phyloP scores from a whole-genome alignment of 1,139 yeast genomes.

The Keqinozyma sinolaborantium region DNA sequence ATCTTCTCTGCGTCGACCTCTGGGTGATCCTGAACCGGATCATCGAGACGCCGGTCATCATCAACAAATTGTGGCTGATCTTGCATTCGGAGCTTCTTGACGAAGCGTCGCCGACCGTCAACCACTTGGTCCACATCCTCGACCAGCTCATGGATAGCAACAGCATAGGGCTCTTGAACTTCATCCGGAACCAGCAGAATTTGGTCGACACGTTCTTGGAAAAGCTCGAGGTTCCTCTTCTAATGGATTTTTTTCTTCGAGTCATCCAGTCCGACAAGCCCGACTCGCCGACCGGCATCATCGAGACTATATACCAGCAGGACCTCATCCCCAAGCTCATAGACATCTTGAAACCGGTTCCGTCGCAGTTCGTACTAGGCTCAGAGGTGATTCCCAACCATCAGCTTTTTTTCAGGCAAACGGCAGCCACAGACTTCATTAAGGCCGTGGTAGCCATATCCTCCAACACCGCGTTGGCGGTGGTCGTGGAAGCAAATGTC shows the following conservation, averaged over 20 bases:
- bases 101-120: slow-evolving; percentile 39
- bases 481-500: slow-evolving; percentile 44
- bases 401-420: slow-evolving; percentile 61
- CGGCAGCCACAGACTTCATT: slow-evolving; percentile 92
- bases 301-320: slow-evolving; percentile 51
- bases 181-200: slow-evolving; percentile 46
- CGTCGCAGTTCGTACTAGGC: slow-evolving; percentile 25
- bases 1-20: slow-evolving; percentile 38
- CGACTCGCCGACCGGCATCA: slow-evolving; percentile 61
- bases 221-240: slow-evolving; percentile 57
- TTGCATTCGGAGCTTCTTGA: slow-evolving; percentile 31
- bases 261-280: slow-evolving; percentile 65
- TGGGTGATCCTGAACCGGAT: slow-evolving; percentile 46
- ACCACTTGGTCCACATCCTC: slow-evolving; percentile 39
- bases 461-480: slow-evolving; percentile 57
- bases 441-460: slow-evolving; percentile 93
- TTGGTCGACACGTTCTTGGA: slow-evolving; percentile 53
- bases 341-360: slow-evolving; percentile 46
- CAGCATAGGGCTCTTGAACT: slow-evolving; percentile 48
- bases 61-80: slow-evolving; percentile 43
- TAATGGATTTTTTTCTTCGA: slow-evolving; percentile 53
- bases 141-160: slow-evolving; percentile 48
- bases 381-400: slow-evolving; percentile 25
- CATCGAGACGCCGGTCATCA: slow-evolving; percentile 40
- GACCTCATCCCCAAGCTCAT: slow-evolving; percentile 49